Evolutionary conservation across 2,329 filamentous ascomycete genomes (phyloP), one percentile per base, ranked within the genome.

Genomic region (Monilinia vaccinii-corymbosi): DNA sequence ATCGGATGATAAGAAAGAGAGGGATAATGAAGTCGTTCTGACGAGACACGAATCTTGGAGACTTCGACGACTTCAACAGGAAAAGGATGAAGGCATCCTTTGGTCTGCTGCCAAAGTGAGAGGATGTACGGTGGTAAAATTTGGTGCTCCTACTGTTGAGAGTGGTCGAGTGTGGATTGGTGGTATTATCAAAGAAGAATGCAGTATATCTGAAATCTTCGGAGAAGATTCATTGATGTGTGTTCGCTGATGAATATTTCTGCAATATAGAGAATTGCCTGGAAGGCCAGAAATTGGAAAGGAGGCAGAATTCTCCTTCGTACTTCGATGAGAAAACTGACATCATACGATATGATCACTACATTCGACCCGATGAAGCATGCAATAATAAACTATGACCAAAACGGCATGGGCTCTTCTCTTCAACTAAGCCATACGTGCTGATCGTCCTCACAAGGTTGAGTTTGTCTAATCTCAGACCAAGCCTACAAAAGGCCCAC

Each of bases 51-150:
- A 83, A 62, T 69, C 68, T 46, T 86, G 84, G 83, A 78, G 86
- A 56, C 71, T 72, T 32, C 70, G 70, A 55, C 79, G 87, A 62
- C 75, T 87, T 23, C 70, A 73, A 58, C 76, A 78, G 69, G 88
- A 94, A 72, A 79, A 75, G 62, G 70, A 74, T 11, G 76, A 80
- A 52, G 81, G 81, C 18, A 73, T 96, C 4, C 77, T 93, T 4
- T 96, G 91, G 90, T 92, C 91, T 31, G 89, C 88, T 14, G 89
- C 91, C 16, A 81, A 81, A 31, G 84, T 95, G 38, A 81, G 91
- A 57, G 87, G 90, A 4, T 96, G 93, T 69, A 87, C 94, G 4
- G 80, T 97, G 31, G 87, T 97, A 66, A 97, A 97, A 73, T 95
- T 97, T 72, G 91, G 89, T 1, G 89, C 92, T 1, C 80, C 79